These are phyloP conservation scores for Physaria fendleri DNA, from an alignment of 345 rosid genomes.

Conservation along the genomic window DNA sequence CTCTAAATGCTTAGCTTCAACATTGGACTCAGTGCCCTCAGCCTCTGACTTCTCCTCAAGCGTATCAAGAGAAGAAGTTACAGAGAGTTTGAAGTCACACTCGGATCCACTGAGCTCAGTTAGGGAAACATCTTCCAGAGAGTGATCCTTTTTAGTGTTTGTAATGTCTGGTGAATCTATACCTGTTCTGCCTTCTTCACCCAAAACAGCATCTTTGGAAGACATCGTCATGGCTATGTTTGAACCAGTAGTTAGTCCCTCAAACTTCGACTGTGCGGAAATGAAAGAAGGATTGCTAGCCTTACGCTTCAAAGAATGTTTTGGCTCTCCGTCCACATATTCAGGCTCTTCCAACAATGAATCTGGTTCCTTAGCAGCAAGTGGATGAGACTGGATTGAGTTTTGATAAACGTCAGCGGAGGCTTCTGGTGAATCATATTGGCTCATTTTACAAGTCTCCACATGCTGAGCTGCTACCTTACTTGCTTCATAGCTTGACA, in stretches of 20 bases:
- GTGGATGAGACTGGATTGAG: conserved; percentile 30
- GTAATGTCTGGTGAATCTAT: too few relatives aligned
- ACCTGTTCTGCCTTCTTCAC: conserved; percentile 37
- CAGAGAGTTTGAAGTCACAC: conserved; percentile 84
- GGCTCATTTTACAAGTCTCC: conserved; percentile 30
- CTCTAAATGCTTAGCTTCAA: conserved; percentile 36
- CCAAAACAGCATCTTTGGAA: conserved; percentile 34
- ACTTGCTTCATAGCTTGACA: conserved; percentile 30
- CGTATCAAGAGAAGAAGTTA: conserved; percentile 85
- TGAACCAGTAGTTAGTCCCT: conserved; percentile 51
- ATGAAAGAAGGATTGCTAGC: conserved; percentile 60
- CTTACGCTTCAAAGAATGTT: conserved; percentile 58
- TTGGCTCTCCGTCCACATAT: conserved; percentile 45
- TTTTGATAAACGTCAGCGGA: conserved; percentile 28
- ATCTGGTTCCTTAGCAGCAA: conserved; percentile 26
- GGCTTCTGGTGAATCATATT: conserved; percentile 37
- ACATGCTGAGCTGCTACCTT: conserved; percentile 20
- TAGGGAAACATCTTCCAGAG: conserved; percentile 35
- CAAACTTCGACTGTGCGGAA: conserved; percentile 68
- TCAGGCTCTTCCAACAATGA: conserved; percentile 33
- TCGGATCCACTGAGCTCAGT: conserved; percentile 60
- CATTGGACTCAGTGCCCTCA: conserved; percentile 39
- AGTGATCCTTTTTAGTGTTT: conserved; percentile 23
- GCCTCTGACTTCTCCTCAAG: conserved; percentile 55
- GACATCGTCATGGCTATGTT: conserved; percentile 31